phyloP scores from a whole-genome alignment of 495 filamentous ascomycete species.

The Zalerion maritima region DNA sequence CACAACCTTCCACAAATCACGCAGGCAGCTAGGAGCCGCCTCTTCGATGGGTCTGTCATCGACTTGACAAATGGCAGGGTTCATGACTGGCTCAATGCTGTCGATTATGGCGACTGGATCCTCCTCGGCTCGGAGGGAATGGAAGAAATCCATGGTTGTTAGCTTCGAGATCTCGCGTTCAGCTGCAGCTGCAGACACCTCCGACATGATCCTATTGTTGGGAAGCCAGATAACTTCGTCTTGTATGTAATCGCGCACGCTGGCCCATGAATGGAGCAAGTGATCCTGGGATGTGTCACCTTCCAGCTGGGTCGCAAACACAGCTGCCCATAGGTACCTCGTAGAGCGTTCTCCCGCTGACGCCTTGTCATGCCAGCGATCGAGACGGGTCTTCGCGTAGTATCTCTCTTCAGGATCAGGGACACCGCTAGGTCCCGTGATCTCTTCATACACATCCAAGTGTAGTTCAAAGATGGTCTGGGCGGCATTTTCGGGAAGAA shows the following conservation, averaged over 20 bases:
- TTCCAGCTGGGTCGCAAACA: conserved; percentile 54
- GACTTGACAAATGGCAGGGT: conserved; percentile 29
- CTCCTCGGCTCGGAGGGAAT: conserved; percentile 58
- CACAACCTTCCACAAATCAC: conserved; percentile 73
- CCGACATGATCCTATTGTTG: conserved; percentile 81
- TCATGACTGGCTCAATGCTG: conserved; percentile 80
- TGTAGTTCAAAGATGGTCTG: conserved; percentile 81
- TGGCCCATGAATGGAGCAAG: conserved; percentile 65
- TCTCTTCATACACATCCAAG: conserved; percentile 65
- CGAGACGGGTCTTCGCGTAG: conserved; percentile 52
- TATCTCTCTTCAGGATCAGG: conserved; percentile 42
- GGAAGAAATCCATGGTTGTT: conserved; percentile 92
- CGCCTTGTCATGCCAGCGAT: conserved; percentile 61
- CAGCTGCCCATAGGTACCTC: conserved; percentile 74
- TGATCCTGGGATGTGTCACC: conserved; percentile 60
- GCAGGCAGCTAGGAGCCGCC: conserved; percentile 32
- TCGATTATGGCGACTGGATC: conserved; percentile 76
- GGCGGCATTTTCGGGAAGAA: conserved; percentile 39
- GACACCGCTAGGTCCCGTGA: conserved; percentile 59
- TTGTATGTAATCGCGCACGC: conserved; percentile 30
- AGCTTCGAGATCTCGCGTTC: conserved; percentile 83
- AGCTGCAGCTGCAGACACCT: conserved; percentile 64
- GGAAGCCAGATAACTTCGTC: conserved; percentile 46
- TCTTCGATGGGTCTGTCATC: conserved; percentile 24
- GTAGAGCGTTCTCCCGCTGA: conserved; percentile 42